Base-by-base conservation (phyloP, 352 stramenopile genomes). In the Pythium brachiatum region DNA sequence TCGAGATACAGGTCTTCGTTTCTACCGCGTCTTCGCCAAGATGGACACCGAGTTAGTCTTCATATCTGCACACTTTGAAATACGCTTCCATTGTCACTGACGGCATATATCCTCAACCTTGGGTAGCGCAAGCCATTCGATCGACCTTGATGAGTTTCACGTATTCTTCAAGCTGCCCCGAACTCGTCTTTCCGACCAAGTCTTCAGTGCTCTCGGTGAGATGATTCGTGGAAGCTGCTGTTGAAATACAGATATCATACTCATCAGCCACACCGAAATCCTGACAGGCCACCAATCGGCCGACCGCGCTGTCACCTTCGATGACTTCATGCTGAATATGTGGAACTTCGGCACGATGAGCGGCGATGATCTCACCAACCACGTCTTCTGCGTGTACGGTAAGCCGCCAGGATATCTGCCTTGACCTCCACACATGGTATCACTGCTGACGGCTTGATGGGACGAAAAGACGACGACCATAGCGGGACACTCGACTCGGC, bases 281-380 rank as follows among this genome's bases (percentile, higher is more conserved):
- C 16, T 44, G 26, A 2, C 41, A 79, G 75, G 78, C 26, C 81
- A 77, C 29, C 76, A 88, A 56, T 54, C 62, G 5, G 59, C 66
- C n/a, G 59, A 60, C 4, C 54, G 74, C 48, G 71, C 61, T 9
- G 65, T 88, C 15, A 68, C 66, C 2, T 88, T 88, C 62, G 76
- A 86, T 52, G 76, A 83, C 66, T 85, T 87, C 53, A 51, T 87
- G 13, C 34, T 82, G 26, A 85, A 85, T 51, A 66, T 82, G 2
- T 87, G 78, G 78, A 87, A 81, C 31, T 82, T 85, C 41, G 85
- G 78, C 38, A 83, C 76, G 3, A 87, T 87, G 78, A 62, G 57
- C 12, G 11, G 43, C 7, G 60, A 68, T 47, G 70, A 81, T 26
- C 58, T 87, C 23, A 66, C 75, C 32, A 66, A 54, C 0, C 66